Percentiles rank a stretch among this genome's conserved stretches.
Evolutionary conservation across 2,329 filamentous ascomycete genomes (phyloP).

Genomic region (Beauveria varroae): DNA sequence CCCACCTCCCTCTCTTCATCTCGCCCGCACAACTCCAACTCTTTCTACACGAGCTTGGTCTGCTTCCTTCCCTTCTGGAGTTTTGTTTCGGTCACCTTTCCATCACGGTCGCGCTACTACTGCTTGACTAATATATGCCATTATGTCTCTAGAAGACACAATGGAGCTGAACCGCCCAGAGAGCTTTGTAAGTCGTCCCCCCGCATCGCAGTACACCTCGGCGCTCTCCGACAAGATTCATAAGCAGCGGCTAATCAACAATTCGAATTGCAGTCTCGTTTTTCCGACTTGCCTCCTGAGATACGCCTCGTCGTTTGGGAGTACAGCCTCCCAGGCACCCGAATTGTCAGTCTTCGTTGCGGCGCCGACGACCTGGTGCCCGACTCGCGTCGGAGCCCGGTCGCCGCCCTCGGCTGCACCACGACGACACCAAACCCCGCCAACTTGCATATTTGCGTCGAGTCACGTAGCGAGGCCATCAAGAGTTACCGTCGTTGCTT

Average conservation of each 20-base stretch:
- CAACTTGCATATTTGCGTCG: conserved; percentile 38
- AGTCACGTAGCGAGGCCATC: conserved; percentile 37
- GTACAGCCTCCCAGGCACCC: conserved; percentile 33
- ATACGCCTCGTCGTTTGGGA: conserved; percentile 42
- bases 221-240: not conserved
- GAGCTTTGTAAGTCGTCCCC: not conserved
- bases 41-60: not conserved
- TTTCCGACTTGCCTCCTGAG: conserved; percentile 36
- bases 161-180: not conserved
- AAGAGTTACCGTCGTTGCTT: conserved; percentile 34
- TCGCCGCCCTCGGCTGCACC: conserved; percentile 26
- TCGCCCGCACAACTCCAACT: not conserved
- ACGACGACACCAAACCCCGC: conserved; percentile 34
- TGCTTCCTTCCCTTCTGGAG: not conserved
- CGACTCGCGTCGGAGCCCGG: not conserved
- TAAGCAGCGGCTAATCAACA: not conserved
- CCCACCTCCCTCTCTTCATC: not conserved
- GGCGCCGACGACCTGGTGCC: conserved; percentile 16
- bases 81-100: not conserved
- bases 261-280: conserved; percentile 27
- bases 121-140: not conserved
- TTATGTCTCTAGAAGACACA: not conserved
- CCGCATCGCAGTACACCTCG: not conserved
- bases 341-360: conserved; percentile 37
- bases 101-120: not conserved